These are phyloP conservation scores for Amanita rubescens DNA, from an alignment of 768 basidiomycete species.

Conservation along the genomic window DNA sequence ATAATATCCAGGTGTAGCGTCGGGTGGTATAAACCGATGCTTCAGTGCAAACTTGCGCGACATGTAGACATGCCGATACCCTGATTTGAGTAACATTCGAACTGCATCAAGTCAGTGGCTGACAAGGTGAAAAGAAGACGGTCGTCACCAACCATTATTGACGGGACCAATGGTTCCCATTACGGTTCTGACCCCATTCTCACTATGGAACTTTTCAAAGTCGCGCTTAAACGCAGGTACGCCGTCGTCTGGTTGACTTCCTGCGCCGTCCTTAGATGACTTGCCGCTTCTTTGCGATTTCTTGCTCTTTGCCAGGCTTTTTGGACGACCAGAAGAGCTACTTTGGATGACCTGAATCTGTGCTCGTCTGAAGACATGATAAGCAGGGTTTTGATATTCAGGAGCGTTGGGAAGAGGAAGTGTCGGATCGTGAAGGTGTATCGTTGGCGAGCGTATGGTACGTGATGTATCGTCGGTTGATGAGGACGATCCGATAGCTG, in stretches of 20 bases:
- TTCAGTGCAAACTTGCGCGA: slow-evolving; percentile 87
- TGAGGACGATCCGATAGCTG: slow-evolving; percentile 5
- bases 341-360: slow-evolving; percentile 27
- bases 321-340: slow-evolving; percentile 16
- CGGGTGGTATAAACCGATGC: slow-evolving; percentile 81
- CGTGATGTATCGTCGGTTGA: slow-evolving; percentile 15
- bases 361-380: slow-evolving; percentile 46
- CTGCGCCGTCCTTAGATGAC: slow-evolving; percentile 12
- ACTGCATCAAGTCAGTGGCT: slow-evolving; percentile 36
- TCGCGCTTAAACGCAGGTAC: slow-evolving; percentile 63
- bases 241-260: slow-evolving; percentile 33
- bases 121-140: neutral
- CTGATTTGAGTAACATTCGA: slow-evolving; percentile 88
- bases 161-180: slow-evolving; percentile 90
- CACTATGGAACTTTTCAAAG: slow-evolving; percentile 80
- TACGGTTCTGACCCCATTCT: slow-evolving; percentile 92
- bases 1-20: slow-evolving; percentile 84
- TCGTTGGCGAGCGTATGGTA: slow-evolving; percentile 34
- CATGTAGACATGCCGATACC: slow-evolving; percentile 92
- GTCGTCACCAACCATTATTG: slow-evolving; percentile 60
- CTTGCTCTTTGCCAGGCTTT: slow-evolving; percentile 29
- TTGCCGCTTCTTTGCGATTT: slow-evolving; percentile 18
- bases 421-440: slow-evolving; percentile 58
- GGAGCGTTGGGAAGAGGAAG: slow-evolving; percentile 51
- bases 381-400: slow-evolving; percentile 63